Conservation (phyloP, 169 alveolate species). For the Perkinsus marinus region DNA sequence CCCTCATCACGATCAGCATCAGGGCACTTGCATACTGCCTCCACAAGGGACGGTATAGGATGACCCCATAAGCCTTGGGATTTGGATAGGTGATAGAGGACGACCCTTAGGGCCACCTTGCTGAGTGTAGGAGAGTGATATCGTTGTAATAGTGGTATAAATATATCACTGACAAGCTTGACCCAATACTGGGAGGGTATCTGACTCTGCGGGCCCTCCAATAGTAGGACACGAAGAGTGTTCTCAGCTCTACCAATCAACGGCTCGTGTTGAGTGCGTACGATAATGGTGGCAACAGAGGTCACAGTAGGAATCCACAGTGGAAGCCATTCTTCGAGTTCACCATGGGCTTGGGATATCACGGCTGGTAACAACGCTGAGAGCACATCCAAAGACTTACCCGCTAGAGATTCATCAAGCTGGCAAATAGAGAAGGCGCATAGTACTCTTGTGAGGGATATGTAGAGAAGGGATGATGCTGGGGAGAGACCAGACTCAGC, state of each 20-base stretch:
- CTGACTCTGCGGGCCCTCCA: neutral
- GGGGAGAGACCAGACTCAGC: neutral
- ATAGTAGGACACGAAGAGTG: neutral
- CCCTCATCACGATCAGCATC: neutral
- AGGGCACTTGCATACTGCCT: neutral
- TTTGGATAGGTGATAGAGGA: neutral
- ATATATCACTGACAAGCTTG: neutral
- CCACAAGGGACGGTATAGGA: neutral
- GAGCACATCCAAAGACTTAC: neutral
- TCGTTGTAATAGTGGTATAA: neutral
- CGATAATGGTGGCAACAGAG: neutral
- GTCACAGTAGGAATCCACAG: neutral
- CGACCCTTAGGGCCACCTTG: neutral
- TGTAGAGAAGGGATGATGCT: neutral
- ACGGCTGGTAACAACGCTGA: neutral
- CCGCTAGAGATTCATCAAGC: neutral
- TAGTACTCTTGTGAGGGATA: neutral
- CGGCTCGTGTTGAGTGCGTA: neutral
- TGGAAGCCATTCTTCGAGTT: neutral
- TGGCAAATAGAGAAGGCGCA: neutral
- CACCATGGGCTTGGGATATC: neutral
- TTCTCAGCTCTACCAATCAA: neutral
- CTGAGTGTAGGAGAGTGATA: neutral
- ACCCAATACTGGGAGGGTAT: neutral
- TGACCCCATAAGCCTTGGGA: neutral